These are phyloP conservation scores for Monotropa hypopitys DNA, from an alignment of 179 eudicot species.

Conservation along the genomic window DNA sequence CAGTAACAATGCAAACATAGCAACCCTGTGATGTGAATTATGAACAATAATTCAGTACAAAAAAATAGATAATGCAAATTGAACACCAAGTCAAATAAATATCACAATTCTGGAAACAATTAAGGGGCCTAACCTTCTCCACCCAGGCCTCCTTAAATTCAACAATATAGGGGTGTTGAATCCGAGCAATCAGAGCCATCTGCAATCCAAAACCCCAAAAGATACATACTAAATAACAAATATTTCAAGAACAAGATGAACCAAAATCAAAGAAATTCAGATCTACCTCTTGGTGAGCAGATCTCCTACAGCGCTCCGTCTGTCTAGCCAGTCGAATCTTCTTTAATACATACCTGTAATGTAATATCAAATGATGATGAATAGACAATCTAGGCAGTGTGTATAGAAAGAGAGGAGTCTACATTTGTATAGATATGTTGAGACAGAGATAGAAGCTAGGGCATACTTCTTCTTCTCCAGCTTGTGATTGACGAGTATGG, in stretches of 20 bases:
- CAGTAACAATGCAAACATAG: slow-evolving; percentile 96
- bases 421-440: background rate
- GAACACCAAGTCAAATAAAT: background rate
- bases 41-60: background rate
- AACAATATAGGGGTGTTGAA: slow-evolving; percentile 86
- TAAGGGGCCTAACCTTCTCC: slow-evolving; percentile 52
- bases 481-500: slow-evolving; percentile 88
- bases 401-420: background rate
- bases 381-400: background rate
- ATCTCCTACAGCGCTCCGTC: slow-evolving; percentile 92
- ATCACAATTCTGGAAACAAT: background rate
- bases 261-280: background rate
- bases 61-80: background rate
- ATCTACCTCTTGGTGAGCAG: slow-evolving; percentile 92
- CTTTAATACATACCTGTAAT: slow-evolving; percentile 80
- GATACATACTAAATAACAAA: background rate
- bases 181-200: slow-evolving; percentile 91
- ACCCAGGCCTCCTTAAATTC: slow-evolving; percentile 99
- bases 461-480: slow-evolving; percentile 65
- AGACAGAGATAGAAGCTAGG: background rate
- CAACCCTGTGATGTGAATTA: slow-evolving; percentile 54
- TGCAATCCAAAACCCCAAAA: slow-evolving; percentile 13
- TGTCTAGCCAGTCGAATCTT: slow-evolving; percentile 97
- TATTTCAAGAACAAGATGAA: background rate
- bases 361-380: background rate